phyloP scores from a whole-genome alignment of 73 alveolate species.

The Tetrahymena borealis region DNA sequence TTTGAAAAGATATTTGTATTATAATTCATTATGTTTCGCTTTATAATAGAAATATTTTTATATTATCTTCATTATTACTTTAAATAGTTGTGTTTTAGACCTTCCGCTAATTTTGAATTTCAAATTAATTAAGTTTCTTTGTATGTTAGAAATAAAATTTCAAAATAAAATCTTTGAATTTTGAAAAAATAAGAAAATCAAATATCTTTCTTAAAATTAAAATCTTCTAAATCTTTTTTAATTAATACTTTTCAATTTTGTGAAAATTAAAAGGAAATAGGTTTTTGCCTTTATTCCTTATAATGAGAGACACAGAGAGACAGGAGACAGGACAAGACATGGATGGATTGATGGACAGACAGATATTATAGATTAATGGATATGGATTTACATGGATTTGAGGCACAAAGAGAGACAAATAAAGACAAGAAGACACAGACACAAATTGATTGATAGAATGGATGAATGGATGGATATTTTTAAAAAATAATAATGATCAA shows the following conservation, averaged over 20 bases:
- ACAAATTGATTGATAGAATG: no score
- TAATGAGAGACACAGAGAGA: background rate
- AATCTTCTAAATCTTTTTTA: background rate
- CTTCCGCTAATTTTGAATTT: no score
- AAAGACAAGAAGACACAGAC: no score
- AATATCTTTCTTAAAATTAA: background rate
- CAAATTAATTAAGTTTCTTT: no score
- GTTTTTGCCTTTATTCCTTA: background rate
- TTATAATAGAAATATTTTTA: no score
- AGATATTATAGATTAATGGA: no score
- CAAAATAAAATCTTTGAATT: background rate
- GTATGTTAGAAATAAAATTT: no score
- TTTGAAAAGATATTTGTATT: background rate
- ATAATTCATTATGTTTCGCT: no score
- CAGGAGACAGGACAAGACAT: background rate
- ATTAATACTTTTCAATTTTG: background rate
- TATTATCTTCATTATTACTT: no score
- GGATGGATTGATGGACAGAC: background rate
- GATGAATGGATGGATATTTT: background rate
- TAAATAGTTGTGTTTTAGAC: no score
- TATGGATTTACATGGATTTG: no score
- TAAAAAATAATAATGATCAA: background rate
- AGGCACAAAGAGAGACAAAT: no score
- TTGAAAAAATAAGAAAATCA: background rate
- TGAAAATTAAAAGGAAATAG: background rate